Evolutionary conservation across 306 rosid genomes (phyloP), one percentile per base, ranked within the genome.

Genomic region (Medicago lupulina): DNA sequence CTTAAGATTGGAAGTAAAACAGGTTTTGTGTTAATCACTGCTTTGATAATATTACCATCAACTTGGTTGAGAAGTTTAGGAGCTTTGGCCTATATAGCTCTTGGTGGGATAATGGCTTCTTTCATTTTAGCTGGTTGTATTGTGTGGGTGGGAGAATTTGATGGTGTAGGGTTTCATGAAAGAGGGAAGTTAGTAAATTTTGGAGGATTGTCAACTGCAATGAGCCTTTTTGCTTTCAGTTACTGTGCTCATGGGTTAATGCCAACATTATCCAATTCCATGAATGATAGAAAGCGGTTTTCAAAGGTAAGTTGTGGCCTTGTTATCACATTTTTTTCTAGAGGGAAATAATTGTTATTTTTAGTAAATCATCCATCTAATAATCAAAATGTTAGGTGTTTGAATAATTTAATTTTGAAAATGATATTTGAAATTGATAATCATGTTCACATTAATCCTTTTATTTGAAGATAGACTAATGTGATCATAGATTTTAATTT

Each of bases 41-140:
- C 92, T 5, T 71, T 90, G 12, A 55, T 80, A 8, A 81, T 90
- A 66, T 16, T 92, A n/a, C 96, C 93, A 21, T 88, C 97, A 1
- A 87, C 97, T 1, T 92, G 97, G 92, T 9, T 90, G 47, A 88
- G 74, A 86, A 87, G 58, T 15, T 40, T 90, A 75, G 87, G 86
- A 14, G 31, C 61, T 31, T 0, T 90, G 13, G 92, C 97, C 1
- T 90, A 88, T 40, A 65, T 92, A 23, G 90, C 97, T 19, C 77
- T 83, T 43, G 86, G 93, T 36, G 93, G 97, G n/a, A 88, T 92
- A 17, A 15, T 88, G 50, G 88, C 92, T 62, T 87, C 93, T n/a
- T 6, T 58, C 28, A 10, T 85, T 57, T 36, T 92, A 75, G 59
- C 84, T 17, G 70, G 21, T 12, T 77, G 88, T 75, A 88, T 90